Evolutionary conservation across 2,329 filamentous ascomycete species (phyloP), one percentile per base, ranked within the genome.

Genomic region (Neonectria hederae): DNA sequence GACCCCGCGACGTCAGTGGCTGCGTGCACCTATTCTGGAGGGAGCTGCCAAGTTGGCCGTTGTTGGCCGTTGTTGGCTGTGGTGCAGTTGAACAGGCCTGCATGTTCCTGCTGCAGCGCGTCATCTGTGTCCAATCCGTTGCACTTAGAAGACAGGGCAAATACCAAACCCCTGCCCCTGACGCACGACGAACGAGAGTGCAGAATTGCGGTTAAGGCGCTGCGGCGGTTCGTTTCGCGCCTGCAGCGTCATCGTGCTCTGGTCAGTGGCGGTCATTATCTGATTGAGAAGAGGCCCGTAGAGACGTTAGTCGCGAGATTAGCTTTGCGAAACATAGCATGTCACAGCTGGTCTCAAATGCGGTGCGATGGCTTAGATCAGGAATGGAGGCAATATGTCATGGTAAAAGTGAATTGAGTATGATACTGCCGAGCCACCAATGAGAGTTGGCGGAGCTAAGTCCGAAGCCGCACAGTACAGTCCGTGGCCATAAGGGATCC

Each of bases 391-490:
- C 30, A 24, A 21, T 22, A 35, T n/a, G 35, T 54, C 19, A 24
- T 42, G 32, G 48, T 32, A 21, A 14, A 21, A 8, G 17, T 58
- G 19, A 17, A 28, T 63, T 49, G 8, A 17, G 40, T 56, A 22
- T 57, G 26, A 54, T 43, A 49, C 24, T 58, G 24, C 56, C n/a
- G 14, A 53, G 60, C 21, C 22, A 14, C 60, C 48, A 59, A 54
- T 58, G 49, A 43, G 54, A 46, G 38, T 49, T 42, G 46, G 32
- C 22, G 21, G 28, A 48, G 46, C 42, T 10, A 63, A 49, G 19
- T 19, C 32, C 45, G 45, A 54, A 32, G 35, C 56, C 64, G 54
- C 64, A 62, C 58, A 68, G 65, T 63, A 69, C 67, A 66, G 55
- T 43, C 52, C 32, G 54, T 54, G 24, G 24, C 61, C 59, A 26